These are phyloP conservation scores for Stephanocyclus meneghinianus DNA, from an alignment of 352 stramenopile genomes.

Conservation along the genomic window DNA sequence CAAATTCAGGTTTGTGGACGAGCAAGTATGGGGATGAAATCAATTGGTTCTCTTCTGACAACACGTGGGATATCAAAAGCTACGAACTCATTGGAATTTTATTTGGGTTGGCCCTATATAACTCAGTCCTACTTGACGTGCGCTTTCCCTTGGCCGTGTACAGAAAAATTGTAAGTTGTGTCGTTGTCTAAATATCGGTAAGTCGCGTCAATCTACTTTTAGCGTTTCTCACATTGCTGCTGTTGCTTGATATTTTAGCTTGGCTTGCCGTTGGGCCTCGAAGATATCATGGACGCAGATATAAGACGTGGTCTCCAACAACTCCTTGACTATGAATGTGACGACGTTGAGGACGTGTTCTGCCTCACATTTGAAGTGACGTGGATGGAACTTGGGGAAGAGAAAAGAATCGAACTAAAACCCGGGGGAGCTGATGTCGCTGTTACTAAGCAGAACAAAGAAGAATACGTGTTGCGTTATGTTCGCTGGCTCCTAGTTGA, in stretches of 20 bases:
- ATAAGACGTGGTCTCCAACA: constrained; percentile 78
- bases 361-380: constrained; percentile 82
- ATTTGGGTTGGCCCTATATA: constrained; percentile 87
- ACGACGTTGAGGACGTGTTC: constrained; percentile 86
- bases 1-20: constrained; percentile 84
- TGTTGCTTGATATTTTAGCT: constrained; percentile 25
- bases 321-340: constrained; percentile 82
- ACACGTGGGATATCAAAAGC: constrained; percentile 80
- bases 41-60: constrained; percentile 84
- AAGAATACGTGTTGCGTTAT: constrained; percentile 93
- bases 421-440: constrained; percentile 87
- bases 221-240: not conserved
- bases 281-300: constrained; percentile 85
- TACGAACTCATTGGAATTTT: constrained; percentile 85
- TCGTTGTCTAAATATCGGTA: not conserved
- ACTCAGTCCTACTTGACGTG: constrained; percentile 85
- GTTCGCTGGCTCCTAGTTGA: constrained; percentile 92
- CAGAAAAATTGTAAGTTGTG: constrained; percentile 79
- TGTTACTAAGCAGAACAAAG: constrained; percentile 92
- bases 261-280: constrained; percentile 66
- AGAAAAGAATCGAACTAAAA: constrained; percentile 87
- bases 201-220: not conserved
- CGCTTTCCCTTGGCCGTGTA: constrained; percentile 85
- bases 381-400: constrained; percentile 67
- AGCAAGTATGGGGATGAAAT: constrained; percentile 65